Base-by-base conservation (phyloP, 345 rosid genomes). In the Aegle marmelos region DNA sequence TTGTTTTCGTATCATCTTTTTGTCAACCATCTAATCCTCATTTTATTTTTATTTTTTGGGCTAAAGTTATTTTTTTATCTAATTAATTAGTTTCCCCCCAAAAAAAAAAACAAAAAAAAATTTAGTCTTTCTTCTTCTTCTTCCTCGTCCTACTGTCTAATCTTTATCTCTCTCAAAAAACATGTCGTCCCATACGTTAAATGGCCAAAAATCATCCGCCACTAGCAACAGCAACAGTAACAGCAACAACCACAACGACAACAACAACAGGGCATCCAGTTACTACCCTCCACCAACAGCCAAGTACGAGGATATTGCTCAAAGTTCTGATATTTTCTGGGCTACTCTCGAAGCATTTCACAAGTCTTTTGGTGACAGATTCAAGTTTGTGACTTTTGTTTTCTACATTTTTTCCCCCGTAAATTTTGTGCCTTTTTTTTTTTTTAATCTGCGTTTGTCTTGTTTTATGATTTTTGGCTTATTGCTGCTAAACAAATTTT, bases 321-420 rank as follows among this genome's bases (percentile, higher is more conserved):
- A 84, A 73, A 88, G 77, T 80, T 72, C 95, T 10, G 85, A 80
- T 66, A 93, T 91, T 84, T 95, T 93, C 87, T 88, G 91, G 93
- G 91, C 87, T 75, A 90, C 88, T 84, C 91, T 95, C 74, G 80
- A 71, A 67, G 85, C 87, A 86, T 86, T 91, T 59, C 91, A 86
- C 66, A 75, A 76, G 33, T 82, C 88, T 1, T 78, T 83, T 70
- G 90, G 84, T 64, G 79, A 83, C 71, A 87, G 86, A 72, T 86
- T 93, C 84, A 84, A 81, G 98, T 91, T 48, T 83, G 91, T 78
- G 7, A 39, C 69, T 64, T 50, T 30, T 69, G 66, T 50, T 61
- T 7, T 67, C 14, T 48, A 57, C 57, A 50, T 72, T 10, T 30
- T 48, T 48, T 30, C 72, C 50, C 13, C 50, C 13, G 50, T 3